Conservation (phyloP, 805 yeast species). For the Saccharomycopsis schoenii region DNA sequence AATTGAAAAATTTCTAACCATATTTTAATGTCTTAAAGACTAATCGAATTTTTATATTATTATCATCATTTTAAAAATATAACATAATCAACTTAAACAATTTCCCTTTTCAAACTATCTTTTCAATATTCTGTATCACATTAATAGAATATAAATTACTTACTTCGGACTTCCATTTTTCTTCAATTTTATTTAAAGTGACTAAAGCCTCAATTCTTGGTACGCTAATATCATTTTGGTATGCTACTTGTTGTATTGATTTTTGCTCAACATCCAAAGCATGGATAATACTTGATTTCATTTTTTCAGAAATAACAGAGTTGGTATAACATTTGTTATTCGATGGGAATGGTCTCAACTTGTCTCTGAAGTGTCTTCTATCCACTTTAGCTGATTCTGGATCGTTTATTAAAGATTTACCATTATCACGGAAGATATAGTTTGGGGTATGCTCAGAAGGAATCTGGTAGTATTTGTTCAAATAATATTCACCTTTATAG, state of each 20-base stretch:
- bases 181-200: slow-evolving; percentile 56
- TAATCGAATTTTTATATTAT: slow-evolving; percentile 45
- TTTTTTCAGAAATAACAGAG: slow-evolving; percentile 42
- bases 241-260: slow-evolving; percentile 65
- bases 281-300: slow-evolving; percentile 50
- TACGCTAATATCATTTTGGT: slow-evolving; percentile 67
- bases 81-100: background rate
- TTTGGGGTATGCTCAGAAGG: slow-evolving; percentile 62
- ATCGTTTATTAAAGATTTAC: slow-evolving; percentile 25
- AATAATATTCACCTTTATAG: slow-evolving; percentile 68
- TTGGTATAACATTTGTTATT: slow-evolving; percentile 66
- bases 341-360: slow-evolving; percentile 72
- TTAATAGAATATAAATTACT: slow-evolving; percentile 26
- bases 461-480: slow-evolving; percentile 65
- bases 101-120: too few species aligned
- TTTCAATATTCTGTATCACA: too few species aligned
- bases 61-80: slow-evolving; percentile 34
- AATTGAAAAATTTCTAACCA: slow-evolving; percentile 38
- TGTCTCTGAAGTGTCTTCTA: slow-evolving; percentile 10
- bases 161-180: slow-evolving; percentile 50
- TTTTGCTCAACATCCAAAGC: slow-evolving; percentile 44
- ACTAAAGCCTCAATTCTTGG: slow-evolving; percentile 86
- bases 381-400: background rate
- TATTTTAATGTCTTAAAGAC: slow-evolving; percentile 59
- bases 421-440: slow-evolving; percentile 51